Evolutionary conservation across 23 red algal species (phyloP), one percentile per base, ranked within the genome.

Genomic region (Gracilaria gracilis): DNA sequence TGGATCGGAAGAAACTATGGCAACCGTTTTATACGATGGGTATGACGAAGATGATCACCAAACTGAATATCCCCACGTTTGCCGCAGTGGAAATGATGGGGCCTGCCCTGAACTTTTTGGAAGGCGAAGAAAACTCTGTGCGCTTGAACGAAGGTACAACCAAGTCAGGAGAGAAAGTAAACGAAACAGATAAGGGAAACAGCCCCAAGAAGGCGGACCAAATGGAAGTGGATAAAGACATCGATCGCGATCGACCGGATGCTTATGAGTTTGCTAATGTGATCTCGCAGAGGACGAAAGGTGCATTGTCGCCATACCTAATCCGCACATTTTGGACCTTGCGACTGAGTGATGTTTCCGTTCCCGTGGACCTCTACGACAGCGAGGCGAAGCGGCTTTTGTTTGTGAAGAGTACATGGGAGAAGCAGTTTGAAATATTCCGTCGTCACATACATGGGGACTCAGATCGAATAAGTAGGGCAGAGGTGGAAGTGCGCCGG

Each of bases 311-410:
- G 2, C 28, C 74, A 34, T 61, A 82, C 25, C 48, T 91, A 12
- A 58, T 91, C 14, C 55, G 39, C 61, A 25, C 76, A 16, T 91
- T 91, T 57, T 91, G 88, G 88, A 91, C 88, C 9, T 72, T 91
- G 88, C 61, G 66, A 53, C 24, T 82, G 49, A 74, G 53, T 72
- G 88, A 91, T 29, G 31, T 91, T 51, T 69, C 28, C 25, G 75
- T 91, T 31, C 74, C 74, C 15, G 49, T 40, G 11, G 42, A 72
- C 36, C 35, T 91, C n/a, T 91, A 91, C 39, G 62, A 67, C 9
- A 40, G 28, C 15, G 88, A 91, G 69, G 34, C 20, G 25, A 72
- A 83, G 59, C 66, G 88, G 37, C 47, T 91, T 67, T 15, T 39
- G 40, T 23, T 31, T 25, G 64, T 74, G 36, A 81, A 51, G 78